phyloP scores from a whole-genome alignment of 306 rosid species.

The Trifolium pratense region DNA sequence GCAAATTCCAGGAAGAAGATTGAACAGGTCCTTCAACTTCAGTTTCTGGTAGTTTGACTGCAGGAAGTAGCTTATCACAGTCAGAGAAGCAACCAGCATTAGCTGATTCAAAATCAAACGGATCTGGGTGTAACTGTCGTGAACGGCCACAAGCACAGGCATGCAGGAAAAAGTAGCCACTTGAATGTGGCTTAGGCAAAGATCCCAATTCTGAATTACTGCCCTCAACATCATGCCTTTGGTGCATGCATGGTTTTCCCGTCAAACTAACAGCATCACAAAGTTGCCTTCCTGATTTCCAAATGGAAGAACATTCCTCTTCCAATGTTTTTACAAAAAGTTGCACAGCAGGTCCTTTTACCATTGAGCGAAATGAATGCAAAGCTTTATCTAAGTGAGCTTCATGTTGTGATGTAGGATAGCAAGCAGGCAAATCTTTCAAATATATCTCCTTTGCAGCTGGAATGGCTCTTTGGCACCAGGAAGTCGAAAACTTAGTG shows the following conservation, averaged over 20 bases:
- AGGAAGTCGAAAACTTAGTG: constrained; percentile 72
- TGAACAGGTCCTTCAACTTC: constrained; percentile 58
- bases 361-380: constrained; percentile 75
- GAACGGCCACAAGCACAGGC: constrained; percentile 97
- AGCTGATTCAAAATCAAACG: constrained; percentile 91
- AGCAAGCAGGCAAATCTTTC: constrained; percentile 80
- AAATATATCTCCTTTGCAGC: constrained; percentile 83
- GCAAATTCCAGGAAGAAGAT: constrained; percentile 79
- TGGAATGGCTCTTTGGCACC: constrained; percentile 86
- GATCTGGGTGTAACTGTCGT: constrained; percentile 69
- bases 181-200: constrained; percentile 64
- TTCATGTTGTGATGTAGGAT: constrained; percentile 79
- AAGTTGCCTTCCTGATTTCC: constrained; percentile 90
- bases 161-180: constrained; percentile 84
- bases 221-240: constrained; percentile 66
- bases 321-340: constrained; percentile 70
- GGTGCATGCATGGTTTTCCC: constrained; percentile 90
- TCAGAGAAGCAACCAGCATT: constrained; percentile 66
- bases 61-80: constrained; percentile 82
- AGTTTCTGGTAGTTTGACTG: constrained; percentile 68
- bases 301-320: constrained; percentile 82
- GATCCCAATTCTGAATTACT: constrained; percentile 45
- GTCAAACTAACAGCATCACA: constrained; percentile 96
- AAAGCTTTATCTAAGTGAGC: constrained; percentile 73
- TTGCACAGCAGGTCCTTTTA: constrained; percentile 79